Evolutionary conservation across 2,329 filamentous ascomycete genomes (phyloP).

Genomic region (Chaetomium sp.): DNA sequence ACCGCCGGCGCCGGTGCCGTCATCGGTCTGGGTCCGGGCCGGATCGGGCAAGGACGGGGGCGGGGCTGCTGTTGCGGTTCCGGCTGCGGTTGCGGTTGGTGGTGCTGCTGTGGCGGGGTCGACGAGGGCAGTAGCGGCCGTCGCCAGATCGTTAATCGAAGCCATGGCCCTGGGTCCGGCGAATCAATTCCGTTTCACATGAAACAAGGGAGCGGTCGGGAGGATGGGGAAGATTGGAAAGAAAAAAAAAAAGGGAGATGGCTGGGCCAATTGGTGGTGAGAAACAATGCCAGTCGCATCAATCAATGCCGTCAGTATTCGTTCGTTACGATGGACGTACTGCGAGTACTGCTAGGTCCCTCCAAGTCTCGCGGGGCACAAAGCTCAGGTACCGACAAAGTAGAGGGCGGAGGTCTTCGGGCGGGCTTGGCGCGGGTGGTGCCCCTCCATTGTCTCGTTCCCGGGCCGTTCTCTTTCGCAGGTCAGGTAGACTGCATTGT

Average conservation of each 20-base stretch:
- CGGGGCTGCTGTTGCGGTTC: slow-evolving; percentile 17
- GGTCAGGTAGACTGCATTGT: background rate
- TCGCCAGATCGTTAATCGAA: slow-evolving; percentile 54
- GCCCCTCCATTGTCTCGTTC: background rate
- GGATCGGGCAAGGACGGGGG: slow-evolving; percentile 20
- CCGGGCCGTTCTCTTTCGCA: background rate
- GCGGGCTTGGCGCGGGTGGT: slow-evolving; percentile 11
- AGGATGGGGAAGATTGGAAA: background rate
- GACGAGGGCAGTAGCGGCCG: slow-evolving; percentile 47
- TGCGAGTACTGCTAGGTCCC: background rate
- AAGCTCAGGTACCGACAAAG: background rate
- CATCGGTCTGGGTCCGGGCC: slow-evolving; percentile 1
- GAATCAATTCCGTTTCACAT: slow-evolving; percentile 10
- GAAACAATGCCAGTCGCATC: slow-evolving; percentile 4
- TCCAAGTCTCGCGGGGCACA: slow-evolving; percentile 11
- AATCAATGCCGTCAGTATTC: too few relatives aligned
- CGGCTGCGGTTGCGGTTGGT: slow-evolving; percentile 10
- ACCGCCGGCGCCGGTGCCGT: background rate
- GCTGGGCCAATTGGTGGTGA: slow-evolving; percentile 24
- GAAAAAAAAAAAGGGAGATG: slow-evolving; percentile 10
- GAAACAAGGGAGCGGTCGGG: background rate
- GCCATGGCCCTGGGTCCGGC: slow-evolving; percentile 32
- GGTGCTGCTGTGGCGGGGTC: slow-evolving; percentile 28
- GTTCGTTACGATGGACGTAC: too few relatives aligned
- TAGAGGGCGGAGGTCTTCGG: background rate